Evolutionary conservation across 140 eudicot species (phyloP).

Genomic region (Erigeron philadelphicus): DNA sequence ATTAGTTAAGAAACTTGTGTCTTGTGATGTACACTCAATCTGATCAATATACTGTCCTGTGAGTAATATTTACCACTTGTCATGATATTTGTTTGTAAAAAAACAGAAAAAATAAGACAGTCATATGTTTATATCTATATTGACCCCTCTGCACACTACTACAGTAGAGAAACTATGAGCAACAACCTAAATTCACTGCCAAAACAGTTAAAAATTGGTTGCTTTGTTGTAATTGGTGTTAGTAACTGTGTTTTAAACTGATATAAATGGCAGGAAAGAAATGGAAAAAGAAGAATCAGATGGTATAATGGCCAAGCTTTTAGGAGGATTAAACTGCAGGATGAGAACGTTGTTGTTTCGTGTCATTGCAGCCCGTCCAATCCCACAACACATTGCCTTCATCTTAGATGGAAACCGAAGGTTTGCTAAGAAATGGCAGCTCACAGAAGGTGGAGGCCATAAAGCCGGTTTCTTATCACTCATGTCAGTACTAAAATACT

Average conservation of each 20-base stretch:
- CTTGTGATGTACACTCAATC: too few relatives aligned
- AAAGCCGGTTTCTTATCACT: slow-evolving; percentile 60
- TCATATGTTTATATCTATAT: too few relatives aligned
- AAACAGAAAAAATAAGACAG: too few relatives aligned
- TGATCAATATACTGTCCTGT: too few relatives aligned
- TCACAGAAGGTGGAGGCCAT: slow-evolving; percentile 55
- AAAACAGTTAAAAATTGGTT: background rate
- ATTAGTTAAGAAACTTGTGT: too few relatives aligned
- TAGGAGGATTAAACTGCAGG: slow-evolving; percentile 33
- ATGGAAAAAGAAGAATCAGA: slow-evolving; percentile 20
- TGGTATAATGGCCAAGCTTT: slow-evolving; percentile 12
- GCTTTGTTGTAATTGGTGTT: background rate
- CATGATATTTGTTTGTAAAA: too few relatives aligned
- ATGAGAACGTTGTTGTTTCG: slow-evolving; percentile 33
- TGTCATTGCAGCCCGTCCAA: slow-evolving; percentile 43
- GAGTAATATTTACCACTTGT: too few relatives aligned
- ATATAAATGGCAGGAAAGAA: slow-evolving; percentile 23
- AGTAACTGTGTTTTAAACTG: background rate
- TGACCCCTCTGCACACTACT: too few relatives aligned
- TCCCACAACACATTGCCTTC: slow-evolving; percentile 61
- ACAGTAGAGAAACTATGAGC: too few relatives aligned
- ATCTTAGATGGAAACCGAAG: slow-evolving; percentile 77
- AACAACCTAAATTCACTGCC: too few relatives aligned
- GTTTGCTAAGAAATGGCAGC: slow-evolving; percentile 46
- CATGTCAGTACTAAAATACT: slow-evolving; percentile 54